These are phyloP conservation scores for Sarocladium brachiariae DNA, from an alignment of 2,329 filamentous ascomycete genomes.

Conservation along the genomic window DNA sequence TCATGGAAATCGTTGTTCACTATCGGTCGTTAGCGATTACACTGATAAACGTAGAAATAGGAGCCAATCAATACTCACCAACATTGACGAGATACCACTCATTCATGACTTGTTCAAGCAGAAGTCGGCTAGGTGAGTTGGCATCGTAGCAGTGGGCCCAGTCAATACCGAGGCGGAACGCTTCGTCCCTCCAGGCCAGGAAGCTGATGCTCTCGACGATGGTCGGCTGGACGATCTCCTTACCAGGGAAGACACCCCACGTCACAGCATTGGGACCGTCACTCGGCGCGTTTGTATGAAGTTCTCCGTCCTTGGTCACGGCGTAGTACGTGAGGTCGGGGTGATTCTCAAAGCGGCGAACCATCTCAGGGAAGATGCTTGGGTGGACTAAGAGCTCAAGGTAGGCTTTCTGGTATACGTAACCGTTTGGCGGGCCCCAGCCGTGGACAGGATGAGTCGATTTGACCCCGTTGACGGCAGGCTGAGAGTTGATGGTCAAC, in stretches of 20 bases:
- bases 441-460: constrained; percentile 82
- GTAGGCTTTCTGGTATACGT: constrained; percentile 98
- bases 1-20: constrained; percentile 98
- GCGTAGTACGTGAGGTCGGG: constrained; percentile 90
- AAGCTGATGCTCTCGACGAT: constrained; percentile 98
- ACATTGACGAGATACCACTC: constrained; percentile 95
- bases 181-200: constrained; percentile 97
- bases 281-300: constrained; percentile 76
- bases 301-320: constrained; percentile 73
- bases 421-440: constrained; percentile 92
- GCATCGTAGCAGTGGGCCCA: constrained; percentile 89
- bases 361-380: constrained; percentile 67
- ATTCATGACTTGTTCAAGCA: constrained; percentile 80
- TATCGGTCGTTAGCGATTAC: constrained; percentile 26
- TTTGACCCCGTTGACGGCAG: constrained; percentile 83
- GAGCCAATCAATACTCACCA: constrained; percentile 46
- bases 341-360: constrained; percentile 69
- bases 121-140: constrained; percentile 64
- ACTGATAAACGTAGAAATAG: constrained; percentile 1
- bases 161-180: constrained; percentile 83
- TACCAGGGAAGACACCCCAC: constrained; percentile 97
- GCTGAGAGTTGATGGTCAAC: constrained; percentile 95
- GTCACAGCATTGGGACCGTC: constrained; percentile 97
- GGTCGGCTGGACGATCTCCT: constrained; percentile 99
- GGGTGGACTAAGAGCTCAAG: constrained; percentile 85